phyloP scores from a whole-genome alignment of 169 alveolate genomes.

The Plasmodium gonderi region DNA sequence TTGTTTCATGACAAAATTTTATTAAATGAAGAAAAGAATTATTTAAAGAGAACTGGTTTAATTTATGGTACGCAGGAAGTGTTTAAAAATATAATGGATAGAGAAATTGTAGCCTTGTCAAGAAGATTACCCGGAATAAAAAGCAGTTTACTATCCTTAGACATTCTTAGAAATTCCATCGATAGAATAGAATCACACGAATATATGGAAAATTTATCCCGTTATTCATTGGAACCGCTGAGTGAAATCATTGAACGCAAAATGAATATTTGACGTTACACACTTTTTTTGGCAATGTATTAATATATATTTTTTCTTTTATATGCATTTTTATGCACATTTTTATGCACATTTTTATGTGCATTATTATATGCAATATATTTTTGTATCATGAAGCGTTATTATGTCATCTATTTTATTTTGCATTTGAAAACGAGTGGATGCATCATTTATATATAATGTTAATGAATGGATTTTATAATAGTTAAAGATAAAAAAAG shows the following conservation, averaged over 20 bases:
- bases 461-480: background rate
- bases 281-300: too few species aligned
- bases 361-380: too few species aligned
- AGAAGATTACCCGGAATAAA: conserved; percentile 76
- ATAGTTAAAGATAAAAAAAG: background rate
- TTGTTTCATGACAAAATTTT: conserved; percentile 44
- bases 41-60: conserved; percentile 72
- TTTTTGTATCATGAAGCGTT: background rate
- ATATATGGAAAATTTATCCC: conserved; percentile 39
- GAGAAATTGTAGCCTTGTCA: conserved; percentile 69
- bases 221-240: conserved; percentile 20
- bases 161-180: conserved; percentile 54
- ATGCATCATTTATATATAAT: background rate
- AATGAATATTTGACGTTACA: conserved; percentile 3
- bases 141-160: conserved; percentile 64
- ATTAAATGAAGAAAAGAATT: conserved; percentile 72
- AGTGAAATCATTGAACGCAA: conserved; percentile 27
- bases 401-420: background rate
- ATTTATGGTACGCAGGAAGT: conserved; percentile 73
- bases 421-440: background rate
- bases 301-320: too few species aligned
- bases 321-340: too few species aligned
- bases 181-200: conserved; percentile 56
- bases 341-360: too few species aligned
- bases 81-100: conserved; percentile 63